Evolutionary conservation across 164 flowering plant genomes (phyloP), one percentile per base, ranked within the genome.

Genomic region (Cinnamomum chago): DNA sequence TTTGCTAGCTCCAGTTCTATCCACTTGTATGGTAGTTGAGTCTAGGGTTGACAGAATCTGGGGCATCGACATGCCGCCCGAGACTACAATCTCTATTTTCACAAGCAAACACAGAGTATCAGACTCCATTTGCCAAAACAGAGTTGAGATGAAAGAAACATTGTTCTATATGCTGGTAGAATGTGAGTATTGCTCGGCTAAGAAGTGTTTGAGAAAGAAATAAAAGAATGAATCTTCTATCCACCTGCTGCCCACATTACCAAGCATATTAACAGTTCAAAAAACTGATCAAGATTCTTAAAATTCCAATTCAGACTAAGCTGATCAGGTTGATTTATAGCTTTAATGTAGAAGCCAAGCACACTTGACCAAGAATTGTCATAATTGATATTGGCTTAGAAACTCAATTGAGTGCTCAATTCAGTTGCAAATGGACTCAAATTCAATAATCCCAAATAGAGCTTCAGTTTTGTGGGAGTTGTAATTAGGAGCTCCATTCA

Each of bases 61-160:
- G 9, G 91, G 94, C 94, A 90, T 90, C 4, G 94, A 90, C 94
- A 90, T 90, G 18, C 94, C 94, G 6, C 89, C 94, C 2, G 94
- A 90, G 5, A 90, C 88, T 17, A 90, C 91, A 58, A 90, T 90
- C 80, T 90, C 94, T 90, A 89, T 81, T 82, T 24, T 65, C 60
- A 72, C 18, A 75, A 50, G 24, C 55, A 67, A 22, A 77, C 47
- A 75, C 3, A 64, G 13, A 18, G 60, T 14, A 25, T 64, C 28
- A 64, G 67, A 64, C 67, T 25, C 28, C 14, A 22, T 23, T n/a
- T 24, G 15, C 67, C 35, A 5, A 64, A 64, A 14, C 25, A 25
- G 27, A 24, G 17, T 23, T 1, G 28, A 14, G 17, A 74, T 51
- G 13, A 65, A 11, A n/a, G 47, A 65, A 20, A 9, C 23, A 17